Base-by-base conservation (phyloP, 164 flowering plant species). In the Liriodendron chinense region DNA sequence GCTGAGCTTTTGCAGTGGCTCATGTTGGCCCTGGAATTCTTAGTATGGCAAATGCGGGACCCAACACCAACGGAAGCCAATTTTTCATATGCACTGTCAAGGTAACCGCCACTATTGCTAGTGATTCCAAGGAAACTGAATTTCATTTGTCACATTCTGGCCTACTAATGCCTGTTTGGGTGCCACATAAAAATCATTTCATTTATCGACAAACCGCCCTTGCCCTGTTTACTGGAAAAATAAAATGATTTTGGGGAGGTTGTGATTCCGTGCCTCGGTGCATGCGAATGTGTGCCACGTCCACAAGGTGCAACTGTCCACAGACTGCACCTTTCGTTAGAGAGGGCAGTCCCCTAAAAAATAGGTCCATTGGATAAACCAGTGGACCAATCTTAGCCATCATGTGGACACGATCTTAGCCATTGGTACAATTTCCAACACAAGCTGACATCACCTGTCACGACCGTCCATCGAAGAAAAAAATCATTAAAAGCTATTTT, bases 31-130 rank as follows among this genome's bases (percentile, higher is more conserved):
- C 85, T 50, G 85, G 85, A 59, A 73, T 80, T 62, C 47, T 83
- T 59, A 83, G 85, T 65, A 83, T 83, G 85, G 85, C 85, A 61
- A 83, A 83, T 78, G 85, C 85, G 9, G 85, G 85, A 59, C 98
- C 99, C 77, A 94, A 96, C 84, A 96, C 99, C 78, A 96, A 96
- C 77, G 98, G 99, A n/a, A 94, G 99, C 79, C 98, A 96, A 74
- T 96, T 96, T 74, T 96, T 96, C 79, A 96, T 94, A 62, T 94
- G 99, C 90, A 96, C 98, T 77, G 96, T 91, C 70, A 94, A 90
- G 97, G 99, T 94, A 87, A 65, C n/a, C 6, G 62, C 62, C 21
- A 34, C 53, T 18, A n/a, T 47, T 8, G 9, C 24, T 22, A 20
- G 28, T 13, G 16, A 68, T 21, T n/a, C 53, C 53, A 12, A 66